Evolutionary conservation across 2,329 filamentous ascomycete species (phyloP).

Genomic region (Fusarium euwallaceae): DNA sequence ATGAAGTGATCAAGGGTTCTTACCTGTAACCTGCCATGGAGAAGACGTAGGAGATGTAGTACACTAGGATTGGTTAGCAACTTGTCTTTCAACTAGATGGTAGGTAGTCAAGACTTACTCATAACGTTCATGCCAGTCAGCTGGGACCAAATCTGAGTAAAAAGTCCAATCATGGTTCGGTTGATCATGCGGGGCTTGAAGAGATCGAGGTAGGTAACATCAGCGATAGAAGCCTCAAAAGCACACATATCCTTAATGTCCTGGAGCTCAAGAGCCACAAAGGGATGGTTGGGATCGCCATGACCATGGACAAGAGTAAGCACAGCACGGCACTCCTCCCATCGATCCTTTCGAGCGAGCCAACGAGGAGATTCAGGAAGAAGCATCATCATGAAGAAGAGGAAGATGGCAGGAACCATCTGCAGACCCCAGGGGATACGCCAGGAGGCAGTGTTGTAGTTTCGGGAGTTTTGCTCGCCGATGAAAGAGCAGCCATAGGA

Average conservation of each 20-base stretch:
- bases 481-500: conserved; percentile 76
- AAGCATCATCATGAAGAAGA: conserved; percentile 71
- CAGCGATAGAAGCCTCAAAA: conserved; percentile 77
- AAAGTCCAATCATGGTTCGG: conserved; percentile 64
- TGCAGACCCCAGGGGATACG: conserved; percentile 74
- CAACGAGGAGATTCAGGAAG: conserved; percentile 69
- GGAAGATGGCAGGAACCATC: conserved; percentile 68
- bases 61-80: conserved; percentile 56
- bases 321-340: conserved; percentile 67
- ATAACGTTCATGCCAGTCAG: conserved; percentile 69
- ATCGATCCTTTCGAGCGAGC: conserved; percentile 76
- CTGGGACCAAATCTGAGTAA: conserved; percentile 69
- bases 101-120: conserved; percentile 56
- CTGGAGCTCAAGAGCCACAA: conserved; percentile 75
- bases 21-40: conserved; percentile 54
- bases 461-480: conserved; percentile 52
- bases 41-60: conserved; percentile 68
- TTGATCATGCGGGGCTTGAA: conserved; percentile 76
- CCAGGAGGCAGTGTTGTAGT: conserved; percentile 69
- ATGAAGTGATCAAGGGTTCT: too few species aligned
- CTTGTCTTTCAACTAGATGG: background rate
- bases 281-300: conserved; percentile 73
- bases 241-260: conserved; percentile 82
- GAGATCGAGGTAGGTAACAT: conserved; percentile 79
- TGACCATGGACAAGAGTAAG: conserved; percentile 73